A percentile compares a stretch with the other conserved stretches of the same genome.
These are phyloP conservation scores for Talaromyces ruber DNA, from an alignment of 495 filamentous ascomycete species.

Conservation along the genomic window DNA sequence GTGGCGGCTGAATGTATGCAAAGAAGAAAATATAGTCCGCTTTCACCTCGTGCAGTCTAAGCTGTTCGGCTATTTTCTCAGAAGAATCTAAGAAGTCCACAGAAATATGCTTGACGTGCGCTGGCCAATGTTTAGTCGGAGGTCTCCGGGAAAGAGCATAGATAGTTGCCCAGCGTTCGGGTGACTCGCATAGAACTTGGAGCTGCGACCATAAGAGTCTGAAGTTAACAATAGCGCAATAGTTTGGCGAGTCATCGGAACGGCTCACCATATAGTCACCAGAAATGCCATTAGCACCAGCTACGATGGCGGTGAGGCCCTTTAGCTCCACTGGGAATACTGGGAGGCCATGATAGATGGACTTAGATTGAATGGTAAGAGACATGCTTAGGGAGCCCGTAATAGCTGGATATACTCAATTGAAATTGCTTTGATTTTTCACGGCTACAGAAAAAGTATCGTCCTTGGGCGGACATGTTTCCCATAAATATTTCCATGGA, in stretches of 20 bases:
- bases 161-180: conserved; percentile 43
- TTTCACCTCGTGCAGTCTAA: conserved; percentile 23
- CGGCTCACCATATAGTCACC: conserved; percentile 36
- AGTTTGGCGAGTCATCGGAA: not conserved
- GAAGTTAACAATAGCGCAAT: not conserved
- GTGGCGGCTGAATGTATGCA: conserved; percentile 41
- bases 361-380: conserved; percentile 9
- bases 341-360: conserved; percentile 28
- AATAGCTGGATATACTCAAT: conserved; percentile 1
- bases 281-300: conserved; percentile 44
- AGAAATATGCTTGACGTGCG: conserved; percentile 35
- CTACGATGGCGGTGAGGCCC: conserved; percentile 42
- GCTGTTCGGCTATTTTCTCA: conserved; percentile 25
- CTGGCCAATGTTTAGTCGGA: conserved; percentile 18
- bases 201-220: conserved; percentile 4
- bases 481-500: not conserved
- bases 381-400: not conserved
- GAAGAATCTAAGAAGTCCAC: conserved; percentile 37
- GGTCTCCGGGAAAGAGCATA: conserved; percentile 37
- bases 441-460: conserved; percentile 1
- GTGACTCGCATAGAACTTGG: conserved; percentile 28
- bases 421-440: not conserved
- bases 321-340: conserved; percentile 24
- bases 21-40: conserved; percentile 49
- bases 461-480: conserved; percentile 4